These are phyloP conservation scores for Nasturtium officinale DNA, from an alignment of 345 rosid genomes.

Conservation along the genomic window DNA sequence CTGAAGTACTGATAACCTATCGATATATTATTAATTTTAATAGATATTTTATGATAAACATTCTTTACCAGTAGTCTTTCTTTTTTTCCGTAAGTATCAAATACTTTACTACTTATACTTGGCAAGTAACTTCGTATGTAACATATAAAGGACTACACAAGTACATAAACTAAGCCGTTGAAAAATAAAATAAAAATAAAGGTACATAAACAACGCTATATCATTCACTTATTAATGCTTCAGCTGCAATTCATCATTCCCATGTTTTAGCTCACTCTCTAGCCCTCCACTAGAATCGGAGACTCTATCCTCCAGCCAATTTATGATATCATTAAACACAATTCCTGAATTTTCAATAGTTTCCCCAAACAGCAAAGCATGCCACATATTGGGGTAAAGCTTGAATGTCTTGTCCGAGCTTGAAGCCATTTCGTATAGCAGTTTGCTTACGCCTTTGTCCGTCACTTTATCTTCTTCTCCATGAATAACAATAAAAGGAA, in stretches of 20 bases:
- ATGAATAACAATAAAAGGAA: conserved; percentile 79
- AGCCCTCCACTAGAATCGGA: conserved; percentile 11
- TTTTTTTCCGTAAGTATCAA: neutral
- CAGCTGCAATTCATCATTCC: conserved; percentile 16
- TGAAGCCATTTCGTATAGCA: conserved; percentile 53
- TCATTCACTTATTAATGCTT: conserved; percentile 19
- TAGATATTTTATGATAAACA: too few relatives aligned
- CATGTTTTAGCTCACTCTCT: conserved; percentile 40
- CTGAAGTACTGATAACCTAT: too few relatives aligned
- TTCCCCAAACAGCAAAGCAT: conserved; percentile 78
- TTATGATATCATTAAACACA: conserved; percentile 65
- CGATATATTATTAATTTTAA: too few relatives aligned
- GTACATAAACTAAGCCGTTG: neutral
- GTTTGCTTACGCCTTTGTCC: conserved; percentile 55
- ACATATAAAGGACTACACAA: neutral
- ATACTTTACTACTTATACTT: neutral
- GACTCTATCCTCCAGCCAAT: conserved; percentile 58
- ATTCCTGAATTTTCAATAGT: conserved; percentile 51
- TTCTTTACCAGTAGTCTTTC: neutral
- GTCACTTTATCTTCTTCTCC: conserved; percentile 82
- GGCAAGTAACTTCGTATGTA: neutral
- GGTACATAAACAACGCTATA: neutral
- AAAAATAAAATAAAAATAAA: too few relatives aligned
- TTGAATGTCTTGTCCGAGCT: conserved; percentile 76
- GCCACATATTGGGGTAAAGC: conserved; percentile 87